Percentiles rank a stretch among this genome's conserved stretches.
These are phyloP conservation scores for Babjeviella inositovora DNA, from an alignment of 805 yeast species.

Conservation along the genomic window DNA sequence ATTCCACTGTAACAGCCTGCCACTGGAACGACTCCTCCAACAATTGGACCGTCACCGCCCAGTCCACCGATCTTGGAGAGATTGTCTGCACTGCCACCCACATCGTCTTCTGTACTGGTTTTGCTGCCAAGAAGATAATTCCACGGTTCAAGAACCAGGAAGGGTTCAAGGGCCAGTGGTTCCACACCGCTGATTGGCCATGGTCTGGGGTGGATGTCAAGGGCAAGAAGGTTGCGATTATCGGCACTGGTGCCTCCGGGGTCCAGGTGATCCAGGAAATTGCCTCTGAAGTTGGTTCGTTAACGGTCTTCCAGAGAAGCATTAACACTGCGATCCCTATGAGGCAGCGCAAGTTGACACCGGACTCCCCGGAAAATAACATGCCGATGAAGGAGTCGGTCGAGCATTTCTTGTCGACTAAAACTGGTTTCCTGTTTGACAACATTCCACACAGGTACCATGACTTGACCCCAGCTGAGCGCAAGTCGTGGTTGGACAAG, in stretches of 20 bases:
- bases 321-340: constrained; percentile 6
- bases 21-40: too few species aligned
- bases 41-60: constrained; percentile 7
- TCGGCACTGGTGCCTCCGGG: constrained; percentile 17
- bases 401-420: too few species aligned
- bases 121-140: constrained; percentile 8
- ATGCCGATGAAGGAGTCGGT: constrained; percentile 4
- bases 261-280: constrained; percentile 9
- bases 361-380: constrained; percentile 3
- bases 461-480: too few species aligned
- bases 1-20: constrained; percentile 6
- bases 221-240: constrained; percentile 10
- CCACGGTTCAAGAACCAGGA: constrained; percentile 8
- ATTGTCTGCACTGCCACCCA: constrained; percentile 4
- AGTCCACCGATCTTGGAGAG: too few species aligned
- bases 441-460: too few species aligned
- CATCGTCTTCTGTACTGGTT: constrained; percentile 6
- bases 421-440: too few species aligned
- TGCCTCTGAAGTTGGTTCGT: constrained; percentile 6
- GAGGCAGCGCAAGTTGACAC: constrained; percentile 2
- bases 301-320: constrained; percentile 5
- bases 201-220: constrained; percentile 5
- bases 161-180: constrained; percentile 9
- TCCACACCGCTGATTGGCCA: constrained; percentile 15
- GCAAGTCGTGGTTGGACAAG: constrained; percentile 1